Base-by-base conservation (phyloP, 768 basidiomycete genomes). In the Ramaria sp. region DNA sequence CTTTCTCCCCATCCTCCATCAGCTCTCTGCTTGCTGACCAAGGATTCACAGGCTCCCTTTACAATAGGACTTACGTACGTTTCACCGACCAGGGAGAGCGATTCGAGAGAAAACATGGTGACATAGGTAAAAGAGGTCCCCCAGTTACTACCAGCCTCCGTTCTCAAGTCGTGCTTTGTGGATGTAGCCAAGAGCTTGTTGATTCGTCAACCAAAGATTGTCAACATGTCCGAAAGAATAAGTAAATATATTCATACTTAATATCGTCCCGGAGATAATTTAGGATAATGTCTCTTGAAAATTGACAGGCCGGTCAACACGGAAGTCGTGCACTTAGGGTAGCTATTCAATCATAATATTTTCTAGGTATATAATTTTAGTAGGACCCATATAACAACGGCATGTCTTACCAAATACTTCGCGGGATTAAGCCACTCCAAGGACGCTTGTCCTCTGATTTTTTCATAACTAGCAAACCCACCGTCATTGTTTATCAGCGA, bases 1-100 rank as follows among this genome's bases (percentile, higher is more conserved):
- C 91, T 97, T 70, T 98, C 96, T 16, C 96, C 96, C 94, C 96
- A 99, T 0, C 95, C 95, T 18, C 95, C 95, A 62, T 98, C 96
- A 8, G 70, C 72, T 63, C 86, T 78, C 65, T 97, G 95, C 63
- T 91, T 91, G 28, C 73, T 63, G 41, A 94, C 62, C 28, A 99
- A 67, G 69, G 94, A 97, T 30, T 83, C 76, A 63, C 95, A 98
- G 2, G 93, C 94, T 49, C 75, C 73, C 50, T 77, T 75, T 30
- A 82, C 82, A 39, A 73, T 65, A 22, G 71, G 64, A 57, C 89
- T 94, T 25, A 81, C 73, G 63, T 90, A 93, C 9, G 82, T 88
- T 72, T 99, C 93, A 12, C 92, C 95, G 0, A 86, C 90, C 30
- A 96, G 77, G 0, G 87, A 78, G 22, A 99, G 76, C 56, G 85